These are phyloP conservation scores for Amanita inopinata DNA, from an alignment of 768 basidiomycete genomes.

Conservation along the genomic window DNA sequence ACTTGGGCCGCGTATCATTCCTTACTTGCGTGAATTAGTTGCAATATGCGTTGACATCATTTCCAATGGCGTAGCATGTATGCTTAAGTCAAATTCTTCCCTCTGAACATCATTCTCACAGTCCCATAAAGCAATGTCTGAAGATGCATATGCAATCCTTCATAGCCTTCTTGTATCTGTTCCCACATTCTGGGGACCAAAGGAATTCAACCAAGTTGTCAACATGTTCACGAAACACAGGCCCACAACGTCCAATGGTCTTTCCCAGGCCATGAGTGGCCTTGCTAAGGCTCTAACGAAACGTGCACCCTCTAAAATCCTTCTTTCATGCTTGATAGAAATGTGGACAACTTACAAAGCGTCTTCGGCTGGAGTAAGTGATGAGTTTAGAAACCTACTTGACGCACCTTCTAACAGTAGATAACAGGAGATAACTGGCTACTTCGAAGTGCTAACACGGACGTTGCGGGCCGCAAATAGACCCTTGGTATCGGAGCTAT, in stretches of 20 bases:
- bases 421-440: slow-evolving; percentile 33
- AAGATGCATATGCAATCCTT: slow-evolving; percentile 39
- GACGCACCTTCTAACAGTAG: too few relatives aligned
- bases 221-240: slow-evolving; percentile 44
- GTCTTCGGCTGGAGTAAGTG: slow-evolving; percentile 27
- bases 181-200: slow-evolving; percentile 70
- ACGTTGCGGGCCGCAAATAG: slow-evolving; percentile 57
- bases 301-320: slow-evolving; percentile 52
- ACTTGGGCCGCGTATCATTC: slow-evolving; percentile 83
- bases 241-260: slow-evolving; percentile 21
- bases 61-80: slow-evolving; percentile 29
- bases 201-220: slow-evolving; percentile 48
- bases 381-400: too few relatives aligned
- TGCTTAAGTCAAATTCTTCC: neutral
- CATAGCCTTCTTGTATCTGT: slow-evolving; percentile 63
- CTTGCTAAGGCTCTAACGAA: slow-evolving; percentile 64
- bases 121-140: slow-evolving; percentile 19
- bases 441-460: slow-evolving; percentile 62
- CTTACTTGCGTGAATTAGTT: slow-evolving; percentile 68
- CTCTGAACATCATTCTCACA: slow-evolving; percentile 1
- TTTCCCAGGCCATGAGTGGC: slow-evolving; percentile 24
- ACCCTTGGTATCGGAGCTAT: slow-evolving; percentile 50
- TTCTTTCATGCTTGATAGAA: slow-evolving; percentile 56
- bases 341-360: slow-evolving; percentile 37
- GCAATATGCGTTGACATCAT: slow-evolving; percentile 43